Conservation (phyloP, 257 asterid species). For the Perilla frutescens region DNA sequence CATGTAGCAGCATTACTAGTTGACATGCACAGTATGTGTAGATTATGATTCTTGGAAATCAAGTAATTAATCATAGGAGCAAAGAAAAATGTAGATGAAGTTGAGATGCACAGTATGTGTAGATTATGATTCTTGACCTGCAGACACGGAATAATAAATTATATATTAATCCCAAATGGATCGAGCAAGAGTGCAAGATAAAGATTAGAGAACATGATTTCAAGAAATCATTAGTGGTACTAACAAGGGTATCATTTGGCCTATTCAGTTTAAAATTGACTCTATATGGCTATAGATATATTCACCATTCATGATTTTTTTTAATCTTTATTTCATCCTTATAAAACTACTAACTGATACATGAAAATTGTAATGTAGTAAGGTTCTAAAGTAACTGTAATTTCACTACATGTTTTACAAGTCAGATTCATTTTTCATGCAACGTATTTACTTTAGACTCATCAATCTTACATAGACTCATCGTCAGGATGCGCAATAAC, state of each 20-base stretch:
- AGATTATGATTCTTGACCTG: too few relatives aligned
- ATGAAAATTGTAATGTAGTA: too few relatives aligned
- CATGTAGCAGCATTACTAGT: slow-evolving; percentile 64
- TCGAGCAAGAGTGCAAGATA: slow-evolving; percentile 4
- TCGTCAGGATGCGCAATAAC: slow-evolving; percentile 96
- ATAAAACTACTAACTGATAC: neutral
- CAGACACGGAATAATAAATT: slow-evolving; percentile 25
- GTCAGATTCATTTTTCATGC: neutral
- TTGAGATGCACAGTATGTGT: too few relatives aligned
- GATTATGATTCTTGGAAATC: slow-evolving; percentile 62
- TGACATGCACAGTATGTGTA: slow-evolving; percentile 79
- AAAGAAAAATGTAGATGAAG: too few relatives aligned
- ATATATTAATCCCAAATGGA: slow-evolving; percentile 18
- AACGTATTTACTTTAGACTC: neutral
- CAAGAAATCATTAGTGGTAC: neutral
- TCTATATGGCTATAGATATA: neutral
- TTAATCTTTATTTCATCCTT: neutral
- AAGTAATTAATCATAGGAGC: slow-evolving; percentile 78
- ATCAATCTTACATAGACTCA: slow-evolving; percentile 76
- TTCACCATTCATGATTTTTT: neutral
- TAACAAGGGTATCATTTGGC: neutral
- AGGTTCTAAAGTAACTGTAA: neutral
- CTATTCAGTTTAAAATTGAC: neutral
- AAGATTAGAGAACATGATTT: neutral
- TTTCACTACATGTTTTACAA: neutral